Evolutionary conservation across 2,329 filamentous ascomycete genomes (phyloP).

Genomic region (Laburnicola sp.): DNA sequence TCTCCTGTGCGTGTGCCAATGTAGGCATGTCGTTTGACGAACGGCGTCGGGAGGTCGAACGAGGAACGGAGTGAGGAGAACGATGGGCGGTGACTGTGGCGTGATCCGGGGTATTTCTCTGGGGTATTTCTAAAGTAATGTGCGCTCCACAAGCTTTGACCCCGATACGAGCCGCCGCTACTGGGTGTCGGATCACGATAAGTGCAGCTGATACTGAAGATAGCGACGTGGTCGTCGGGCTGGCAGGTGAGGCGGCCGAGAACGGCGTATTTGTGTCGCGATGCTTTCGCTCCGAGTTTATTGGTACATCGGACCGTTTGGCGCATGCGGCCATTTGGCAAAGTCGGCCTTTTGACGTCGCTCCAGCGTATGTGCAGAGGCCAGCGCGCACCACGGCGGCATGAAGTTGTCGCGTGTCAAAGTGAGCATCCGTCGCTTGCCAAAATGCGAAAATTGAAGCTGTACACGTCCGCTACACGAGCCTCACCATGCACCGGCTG

Average conservation of each 20-base stretch:
- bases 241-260: slow-evolving; percentile 1
- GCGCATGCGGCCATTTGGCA: background rate
- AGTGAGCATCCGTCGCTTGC: slow-evolving; percentile 7
- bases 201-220: slow-evolving; percentile 13
- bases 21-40: slow-evolving; percentile 30
- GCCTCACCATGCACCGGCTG: slow-evolving; percentile 4
- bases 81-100: slow-evolving; percentile 12
- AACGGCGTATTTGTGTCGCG: slow-evolving; percentile 4
- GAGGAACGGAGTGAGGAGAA: slow-evolving; percentile 10
- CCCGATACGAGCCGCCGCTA: slow-evolving; percentile 28
- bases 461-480: slow-evolving; percentile 1
- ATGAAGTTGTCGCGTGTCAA: slow-evolving; percentile 10
- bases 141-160: slow-evolving; percentile 27
- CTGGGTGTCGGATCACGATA: slow-evolving; percentile 6
- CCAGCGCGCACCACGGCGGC: background rate
- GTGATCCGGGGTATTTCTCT: slow-evolving; percentile 21
- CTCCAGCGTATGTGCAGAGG: slow-evolving; percentile 11
- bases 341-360: slow-evolving; percentile 4
- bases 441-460: slow-evolving; percentile 14
- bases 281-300: background rate
- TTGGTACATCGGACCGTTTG: background rate
- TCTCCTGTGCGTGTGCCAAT: slow-evolving; percentile 29
- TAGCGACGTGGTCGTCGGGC: slow-evolving; percentile 14
- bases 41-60: slow-evolving; percentile 4
- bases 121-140: slow-evolving; percentile 22